phyloP scores from a whole-genome alignment of 805 yeast species.

The Millerozyma acaciae region DNA sequence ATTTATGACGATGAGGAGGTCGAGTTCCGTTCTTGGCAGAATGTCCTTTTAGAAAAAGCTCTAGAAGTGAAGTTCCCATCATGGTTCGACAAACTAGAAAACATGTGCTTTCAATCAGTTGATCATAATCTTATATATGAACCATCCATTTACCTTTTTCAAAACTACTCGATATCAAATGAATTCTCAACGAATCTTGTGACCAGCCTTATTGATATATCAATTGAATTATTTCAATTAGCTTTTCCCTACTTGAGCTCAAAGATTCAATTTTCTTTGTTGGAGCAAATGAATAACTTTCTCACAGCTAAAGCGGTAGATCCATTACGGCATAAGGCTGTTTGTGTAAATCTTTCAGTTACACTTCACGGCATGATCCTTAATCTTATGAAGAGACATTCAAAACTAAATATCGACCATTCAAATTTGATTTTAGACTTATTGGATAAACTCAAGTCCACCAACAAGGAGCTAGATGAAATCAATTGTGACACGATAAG shows the following conservation, averaged over 20 bases:
- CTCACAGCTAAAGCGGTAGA: constrained; percentile 35
- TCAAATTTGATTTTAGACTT: constrained; percentile 49
- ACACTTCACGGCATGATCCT: constrained; percentile 55
- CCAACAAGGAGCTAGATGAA: constrained; percentile 38
- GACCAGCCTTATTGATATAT: constrained; percentile 59
- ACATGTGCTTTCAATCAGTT: constrained; percentile 15
- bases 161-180: constrained; percentile 22
- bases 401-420: constrained; percentile 27
- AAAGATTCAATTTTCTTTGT: constrained; percentile 81
- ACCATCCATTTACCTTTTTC: constrained; percentile 23
- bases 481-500: constrained; percentile 60
- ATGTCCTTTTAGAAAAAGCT: constrained; percentile 19
- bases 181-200: constrained; percentile 23
- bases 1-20: background rate
- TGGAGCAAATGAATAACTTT: constrained; percentile 68
- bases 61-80: constrained; percentile 19
- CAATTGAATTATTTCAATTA: constrained; percentile 71
- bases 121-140: constrained; percentile 32
- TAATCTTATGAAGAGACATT: constrained; percentile 16
- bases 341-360: constrained; percentile 57
- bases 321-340: constrained; percentile 41
- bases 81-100: constrained; percentile 35
- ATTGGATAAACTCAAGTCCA: constrained; percentile 37
- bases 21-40: constrained; percentile 8
- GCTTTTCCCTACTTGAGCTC: constrained; percentile 68